Percentiles rank a stretch among this genome's conserved stretches.
These are phyloP conservation scores for Penicillium frequentans DNA, from an alignment of 2,329 filamentous ascomycete genomes.

Conservation along the genomic window DNA sequence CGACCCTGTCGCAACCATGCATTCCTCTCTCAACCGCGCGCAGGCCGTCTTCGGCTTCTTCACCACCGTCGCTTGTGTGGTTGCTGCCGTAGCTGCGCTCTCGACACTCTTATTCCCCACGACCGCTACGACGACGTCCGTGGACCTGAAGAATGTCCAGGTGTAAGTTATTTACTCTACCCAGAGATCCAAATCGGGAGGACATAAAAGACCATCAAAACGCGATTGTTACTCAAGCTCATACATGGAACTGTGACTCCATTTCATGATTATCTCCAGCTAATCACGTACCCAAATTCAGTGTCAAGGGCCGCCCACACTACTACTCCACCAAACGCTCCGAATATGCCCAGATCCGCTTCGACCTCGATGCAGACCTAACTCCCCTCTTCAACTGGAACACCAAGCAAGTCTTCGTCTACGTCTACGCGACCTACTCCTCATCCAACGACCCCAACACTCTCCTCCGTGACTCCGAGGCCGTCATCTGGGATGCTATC, in stretches of 20 bases:
- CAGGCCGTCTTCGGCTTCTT: conserved; percentile 98
- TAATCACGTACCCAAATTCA: conserved; percentile 35
- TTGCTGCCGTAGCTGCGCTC: conserved; percentile 76
- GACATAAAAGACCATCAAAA: not conserved
- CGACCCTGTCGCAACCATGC: conserved; percentile 58
- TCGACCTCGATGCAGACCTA: conserved; percentile 90
- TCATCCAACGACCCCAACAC: conserved; percentile 31
- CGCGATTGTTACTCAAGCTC: not conserved
- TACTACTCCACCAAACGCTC: conserved; percentile 93
- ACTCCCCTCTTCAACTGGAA: conserved; percentile 97
- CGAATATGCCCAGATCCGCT: conserved; percentile 92
- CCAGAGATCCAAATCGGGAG: not conserved
- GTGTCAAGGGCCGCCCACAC: conserved; percentile 86
- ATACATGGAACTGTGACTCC: not conserved
- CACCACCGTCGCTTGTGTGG: conserved; percentile 83
- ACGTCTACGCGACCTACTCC: conserved; percentile 77
- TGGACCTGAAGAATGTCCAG: conserved; percentile 65
- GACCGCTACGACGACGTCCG: conserved; percentile 53
- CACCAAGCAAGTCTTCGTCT: conserved; percentile 97
- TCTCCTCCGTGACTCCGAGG: conserved; percentile 50
- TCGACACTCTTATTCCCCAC: conserved; percentile 67
- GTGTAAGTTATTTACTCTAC: conserved; percentile 60
- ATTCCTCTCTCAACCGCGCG: conserved; percentile 78
- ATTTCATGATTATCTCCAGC: not conserved
- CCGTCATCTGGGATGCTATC: conserved; percentile 95